phyloP scores from a whole-genome alignment of 164 flowering plant species.

The Paratinospora sagittata region DNA sequence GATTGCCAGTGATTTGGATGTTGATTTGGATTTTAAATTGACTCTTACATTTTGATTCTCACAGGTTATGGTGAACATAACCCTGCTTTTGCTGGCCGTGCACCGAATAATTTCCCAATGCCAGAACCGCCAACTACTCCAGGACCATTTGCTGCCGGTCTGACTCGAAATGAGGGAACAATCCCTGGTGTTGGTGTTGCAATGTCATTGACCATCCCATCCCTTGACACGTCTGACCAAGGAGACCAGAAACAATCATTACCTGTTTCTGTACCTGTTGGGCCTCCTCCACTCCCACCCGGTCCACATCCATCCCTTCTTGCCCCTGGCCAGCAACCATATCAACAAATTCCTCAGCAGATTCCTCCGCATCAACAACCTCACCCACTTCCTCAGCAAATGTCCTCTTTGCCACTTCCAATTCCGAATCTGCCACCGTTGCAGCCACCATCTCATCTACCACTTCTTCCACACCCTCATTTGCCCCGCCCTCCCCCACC shows the following conservation, averaged over 20 bases:
- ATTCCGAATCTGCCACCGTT: constrained; percentile 65
- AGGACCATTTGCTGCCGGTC: constrained; percentile 72
- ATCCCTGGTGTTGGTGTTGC: constrained; percentile 97
- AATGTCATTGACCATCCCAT: constrained; percentile 70
- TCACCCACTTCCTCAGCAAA: constrained; percentile 53
- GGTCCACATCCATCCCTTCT: constrained; percentile 93
- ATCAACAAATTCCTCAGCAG: constrained; percentile 71
- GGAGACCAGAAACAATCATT: constrained; percentile 71
- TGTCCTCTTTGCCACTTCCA: constrained; percentile 50
- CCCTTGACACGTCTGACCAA: constrained; percentile 60
- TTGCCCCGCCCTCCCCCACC: constrained; percentile 68
- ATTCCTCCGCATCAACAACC: constrained; percentile 48
- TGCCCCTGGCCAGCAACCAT: constrained; percentile 53
- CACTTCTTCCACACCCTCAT: constrained; percentile 63
- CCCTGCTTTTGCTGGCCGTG: constrained; percentile 49
- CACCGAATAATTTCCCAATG: constrained; percentile 49
- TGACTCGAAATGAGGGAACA: constrained; percentile 85
- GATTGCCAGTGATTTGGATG: neutral
- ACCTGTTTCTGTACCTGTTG: constrained; percentile 48
- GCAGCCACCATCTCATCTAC: constrained; percentile 74
- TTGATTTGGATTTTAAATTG: neutral
- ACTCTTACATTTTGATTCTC: constrained; percentile 8
- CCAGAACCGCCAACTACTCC: constrained; percentile 76
- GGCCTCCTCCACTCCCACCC: constrained; percentile 94
- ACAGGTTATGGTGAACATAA: constrained; percentile 87